These are phyloP conservation scores for Elsinoe necatrix DNA, from an alignment of 2,329 filamentous ascomycete genomes.

Conservation along the genomic window DNA sequence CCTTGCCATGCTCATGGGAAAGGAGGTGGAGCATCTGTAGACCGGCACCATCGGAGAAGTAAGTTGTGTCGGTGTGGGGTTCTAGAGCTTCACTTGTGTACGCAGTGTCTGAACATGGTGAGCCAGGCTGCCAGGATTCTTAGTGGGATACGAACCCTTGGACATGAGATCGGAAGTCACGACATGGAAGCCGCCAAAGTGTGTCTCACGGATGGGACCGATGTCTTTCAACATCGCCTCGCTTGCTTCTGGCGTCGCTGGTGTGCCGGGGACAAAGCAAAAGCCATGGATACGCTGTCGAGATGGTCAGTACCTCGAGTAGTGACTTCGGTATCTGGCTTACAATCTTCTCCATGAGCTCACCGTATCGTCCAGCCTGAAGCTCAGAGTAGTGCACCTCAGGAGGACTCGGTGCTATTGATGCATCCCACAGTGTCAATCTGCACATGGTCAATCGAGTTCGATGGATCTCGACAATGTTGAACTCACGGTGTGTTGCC, in stretches of 20 bases:
- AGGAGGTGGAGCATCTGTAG: constrained; percentile 90
- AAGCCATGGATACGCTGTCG: constrained; percentile 56
- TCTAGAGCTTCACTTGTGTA: constrained; percentile 79
- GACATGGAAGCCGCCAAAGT: constrained; percentile 78
- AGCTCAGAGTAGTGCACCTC: constrained; percentile 22
- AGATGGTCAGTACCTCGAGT: neutral
- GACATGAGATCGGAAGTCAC: constrained; percentile 82
- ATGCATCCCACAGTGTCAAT: constrained; percentile 21
- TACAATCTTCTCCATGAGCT: constrained; percentile 23
- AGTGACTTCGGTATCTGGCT: neutral
- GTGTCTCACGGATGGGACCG: constrained; percentile 77
- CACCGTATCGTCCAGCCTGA: constrained; percentile 20
- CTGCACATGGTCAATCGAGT: neutral
- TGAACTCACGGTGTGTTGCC: constrained; percentile 16
- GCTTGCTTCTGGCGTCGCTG: constrained; percentile 61
- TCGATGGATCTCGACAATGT: neutral
- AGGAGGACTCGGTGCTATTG: constrained; percentile 23
- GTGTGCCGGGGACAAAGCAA: constrained; percentile 64
- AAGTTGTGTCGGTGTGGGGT: constrained; percentile 89
- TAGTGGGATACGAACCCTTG: constrained; percentile 37
- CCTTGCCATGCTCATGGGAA: constrained; percentile 61
- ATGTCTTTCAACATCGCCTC: constrained; percentile 70
- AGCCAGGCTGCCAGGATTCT: neutral
- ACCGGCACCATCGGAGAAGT: constrained; percentile 86
- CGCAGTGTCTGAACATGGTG: constrained; percentile 26